phyloP scores from a whole-genome alignment of 768 basidiomycete species.

The Phylloporus sp. region DNA sequence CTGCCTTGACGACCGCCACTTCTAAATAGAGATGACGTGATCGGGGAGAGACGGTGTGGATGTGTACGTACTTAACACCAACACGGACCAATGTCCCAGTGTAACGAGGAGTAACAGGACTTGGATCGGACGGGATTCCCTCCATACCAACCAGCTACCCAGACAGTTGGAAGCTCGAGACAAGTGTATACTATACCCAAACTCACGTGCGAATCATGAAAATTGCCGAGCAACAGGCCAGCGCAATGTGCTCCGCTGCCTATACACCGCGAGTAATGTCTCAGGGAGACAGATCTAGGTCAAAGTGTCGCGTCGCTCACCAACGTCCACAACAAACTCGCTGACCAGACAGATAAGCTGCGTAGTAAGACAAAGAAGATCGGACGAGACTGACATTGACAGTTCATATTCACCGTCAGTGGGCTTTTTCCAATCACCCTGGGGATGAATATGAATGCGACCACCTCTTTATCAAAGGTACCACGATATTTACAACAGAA shows the following conservation, averaged over 20 bases:
- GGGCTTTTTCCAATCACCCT: constrained; percentile 1
- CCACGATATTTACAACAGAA: constrained; percentile 6
- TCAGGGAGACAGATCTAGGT: too few relatives aligned
- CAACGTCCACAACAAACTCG: too few relatives aligned
- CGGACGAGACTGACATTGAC: constrained; percentile 13
- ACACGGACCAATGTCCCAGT: constrained; percentile 18
- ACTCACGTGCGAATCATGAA: constrained; percentile 25
- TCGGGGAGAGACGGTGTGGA: background rate
- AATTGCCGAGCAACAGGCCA: constrained; percentile 21
- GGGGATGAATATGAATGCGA: background rate
- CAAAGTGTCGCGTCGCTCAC: too few relatives aligned
- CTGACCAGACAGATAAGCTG: too few relatives aligned
- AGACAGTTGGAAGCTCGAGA: too few relatives aligned
- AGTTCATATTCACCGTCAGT: background rate
- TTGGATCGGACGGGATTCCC: constrained; percentile 6
- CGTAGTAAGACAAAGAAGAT: too few relatives aligned
- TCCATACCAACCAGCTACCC: constrained; percentile 27
- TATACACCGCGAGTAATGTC: too few relatives aligned
- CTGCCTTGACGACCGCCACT: background rate
- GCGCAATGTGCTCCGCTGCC: background rate
- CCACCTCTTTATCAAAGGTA: background rate
- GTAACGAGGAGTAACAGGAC: constrained; percentile 9
- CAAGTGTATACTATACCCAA: too few relatives aligned
- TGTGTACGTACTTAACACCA: constrained; percentile 9
- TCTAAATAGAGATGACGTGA: constrained; percentile 4